Evolutionary conservation across 306 rosid species (phyloP), one percentile per base, ranked within the genome.

Genomic region (Pterocarpus macrocarpus): DNA sequence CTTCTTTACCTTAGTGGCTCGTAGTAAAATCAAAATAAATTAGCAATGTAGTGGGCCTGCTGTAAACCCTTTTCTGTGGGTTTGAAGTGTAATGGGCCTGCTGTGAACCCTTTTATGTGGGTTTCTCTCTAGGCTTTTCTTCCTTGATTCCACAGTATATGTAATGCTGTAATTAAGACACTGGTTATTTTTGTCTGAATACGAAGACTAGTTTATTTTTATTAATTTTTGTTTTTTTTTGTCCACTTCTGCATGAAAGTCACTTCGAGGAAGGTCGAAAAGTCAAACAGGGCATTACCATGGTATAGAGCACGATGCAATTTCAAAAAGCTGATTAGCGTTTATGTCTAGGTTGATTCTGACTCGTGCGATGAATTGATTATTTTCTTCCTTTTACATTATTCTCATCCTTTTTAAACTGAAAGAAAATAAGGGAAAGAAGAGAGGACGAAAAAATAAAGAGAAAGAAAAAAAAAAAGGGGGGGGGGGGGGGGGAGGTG

Each of bases 101-200:
- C 4, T 32, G 1, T 62, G 67, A 3, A 10, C 15, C 45, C 17
- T 22, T 33, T 28, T 28, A 47, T 70, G 65, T 68, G 55, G 73
- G 36, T 5, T 39, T 66, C 5, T 57, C 32, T 77, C 43, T 38
- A 35, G n/a, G 41, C 10, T 78, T 32, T 68, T 12, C 45, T 36
- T 5, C 59, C 38, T 79, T 33, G 13, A 3, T 66, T 70, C 76
- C 69, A 38, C 35, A 2, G 13, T 66, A 8, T 1, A 5, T 67
- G 68, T 15, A 10, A 78, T 78, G 15, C 16, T 55, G 22, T 15
- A 63, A 4, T 63, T 66, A 73, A 28, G 34, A 67, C 30, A 55
- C 35, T 41, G 4, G 55, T 52, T 65, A 17, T 7, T 12, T 34
- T 63, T 16, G 22, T 43, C 12, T 4, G 9, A 15, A 36, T n/a